These are phyloP conservation scores for Agroathelia rolfsii DNA, from an alignment of 1,284 basidiomycete species.

Conservation along the genomic window DNA sequence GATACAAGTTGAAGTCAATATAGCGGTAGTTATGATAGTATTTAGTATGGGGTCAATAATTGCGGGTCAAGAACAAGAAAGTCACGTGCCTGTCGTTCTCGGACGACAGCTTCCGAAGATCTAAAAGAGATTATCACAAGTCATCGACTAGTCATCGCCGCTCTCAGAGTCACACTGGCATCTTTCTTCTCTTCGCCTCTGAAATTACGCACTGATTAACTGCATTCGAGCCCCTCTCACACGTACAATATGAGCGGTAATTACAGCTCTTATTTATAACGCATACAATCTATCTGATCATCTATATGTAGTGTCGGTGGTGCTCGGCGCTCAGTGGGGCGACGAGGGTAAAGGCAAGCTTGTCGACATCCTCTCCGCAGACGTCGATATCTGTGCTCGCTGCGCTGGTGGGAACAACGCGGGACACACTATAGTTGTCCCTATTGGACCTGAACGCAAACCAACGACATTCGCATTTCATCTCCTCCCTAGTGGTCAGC, in stretches of 20 bases:
- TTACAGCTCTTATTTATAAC: conserved; percentile 5
- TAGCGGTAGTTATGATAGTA: too few species aligned
- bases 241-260: conserved; percentile 23
- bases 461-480: conserved; percentile 93
- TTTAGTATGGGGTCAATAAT: too few species aligned
- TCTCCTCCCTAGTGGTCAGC: conserved; percentile 84
- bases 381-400: conserved; percentile 88
- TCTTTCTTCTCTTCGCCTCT: too few species aligned
- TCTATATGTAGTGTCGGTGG: conserved; percentile 49
- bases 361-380: conserved; percentile 83
- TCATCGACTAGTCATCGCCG: too few species aligned
- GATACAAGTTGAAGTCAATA: too few species aligned
- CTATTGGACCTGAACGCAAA: conserved; percentile 53
- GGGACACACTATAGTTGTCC: conserved; percentile 94
- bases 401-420: conserved; percentile 99
- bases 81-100: too few species aligned
- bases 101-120: too few species aligned
- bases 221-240: background rate
- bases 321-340: conserved; percentile 89
- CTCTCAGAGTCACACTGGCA: too few species aligned
- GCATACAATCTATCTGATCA: conserved; percentile 10
- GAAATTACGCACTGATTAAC: too few species aligned
- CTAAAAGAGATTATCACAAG: too few species aligned
- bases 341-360: conserved; percentile 96
- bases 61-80: too few species aligned